Evolutionary conservation across 2,329 filamentous ascomycete species (phyloP), one percentile per base, ranked within the genome.

Genomic region (Fusarium sp.): DNA sequence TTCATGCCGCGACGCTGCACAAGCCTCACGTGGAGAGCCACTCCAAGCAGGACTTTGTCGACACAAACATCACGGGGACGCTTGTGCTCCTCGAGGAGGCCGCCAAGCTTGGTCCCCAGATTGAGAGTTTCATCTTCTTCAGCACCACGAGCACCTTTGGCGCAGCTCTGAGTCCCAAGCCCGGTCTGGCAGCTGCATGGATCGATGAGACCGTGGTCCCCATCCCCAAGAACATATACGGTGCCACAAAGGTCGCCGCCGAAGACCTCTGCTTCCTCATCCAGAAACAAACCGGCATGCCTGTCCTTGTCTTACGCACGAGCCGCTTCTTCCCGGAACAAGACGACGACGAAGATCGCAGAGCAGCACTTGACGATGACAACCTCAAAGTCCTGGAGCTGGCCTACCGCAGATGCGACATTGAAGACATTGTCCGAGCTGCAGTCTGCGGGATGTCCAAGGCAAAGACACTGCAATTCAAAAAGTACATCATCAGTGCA

Each of bases 351-450:
- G 82, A 82, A 6, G 81, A 82, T 29, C 78, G 85, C 1, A 80
- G 85, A 27, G 73, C 70, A 10, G 73, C 78, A 3, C 78, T 86
- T 64, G 75, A 66, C 4, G 84, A 83, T 33, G 84, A 83, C n/a
- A 87, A 87, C 69, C 80, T 87, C 47, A 87, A 87, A 71, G 83
- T 87, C 8, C 77, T 86, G n/a, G 86, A 87, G 76, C 78, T 87
- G 63, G 82, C 85, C 0, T 85, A 87, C 58, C 82, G 86, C 5
- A 78, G 86, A 29, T 83, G 81, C 33, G 86, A 87, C 66, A 79
- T 87, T 2, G 80, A 81, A 29, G 86, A 87, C 56, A 80, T 86
- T 3, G 86, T 86, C 6, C 76, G 74, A 2, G 86, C 85, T 0
- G 81, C 83, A 14, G 79, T 82, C 3, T 84, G 82, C 36, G 85